A percentile compares a stretch with the other conserved stretches of the same genome.
phyloP scores from a whole-genome alignment of 306 rosid species.

The Vigna angularis region DNA sequence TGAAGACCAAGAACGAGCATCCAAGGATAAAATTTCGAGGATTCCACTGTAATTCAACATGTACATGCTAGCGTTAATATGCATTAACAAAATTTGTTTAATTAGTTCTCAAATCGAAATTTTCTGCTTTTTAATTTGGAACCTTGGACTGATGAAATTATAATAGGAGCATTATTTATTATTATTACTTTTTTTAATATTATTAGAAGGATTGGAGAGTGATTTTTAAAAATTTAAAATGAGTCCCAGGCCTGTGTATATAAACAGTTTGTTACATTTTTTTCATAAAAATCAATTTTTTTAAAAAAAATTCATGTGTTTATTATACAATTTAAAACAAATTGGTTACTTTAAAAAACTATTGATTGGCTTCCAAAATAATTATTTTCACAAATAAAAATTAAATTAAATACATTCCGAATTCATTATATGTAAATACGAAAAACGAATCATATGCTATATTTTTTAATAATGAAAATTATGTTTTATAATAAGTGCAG shows the following conservation, averaged over 20 bases:
- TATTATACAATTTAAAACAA: too few relatives aligned
- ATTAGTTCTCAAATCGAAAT: background rate
- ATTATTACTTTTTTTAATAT: too few relatives aligned
- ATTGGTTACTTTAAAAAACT: background rate
- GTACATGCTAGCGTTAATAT: slow-evolving; percentile 1
- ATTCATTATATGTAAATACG: background rate
- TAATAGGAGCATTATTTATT: background rate
- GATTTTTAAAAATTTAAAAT: background rate
- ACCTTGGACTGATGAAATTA: background rate
- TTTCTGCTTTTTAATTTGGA: background rate
- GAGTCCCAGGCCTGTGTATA: too few relatives aligned
- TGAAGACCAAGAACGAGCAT: slow-evolving; percentile 70
- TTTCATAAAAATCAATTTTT: too few relatives aligned
- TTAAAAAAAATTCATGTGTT: too few relatives aligned
- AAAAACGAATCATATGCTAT: background rate
- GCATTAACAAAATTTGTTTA: background rate
- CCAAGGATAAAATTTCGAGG: slow-evolving; percentile 74
- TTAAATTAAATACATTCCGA: background rate
- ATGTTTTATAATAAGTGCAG: background rate
- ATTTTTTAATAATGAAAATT: background rate
- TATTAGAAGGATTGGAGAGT: background rate
- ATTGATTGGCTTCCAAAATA: too few relatives aligned
- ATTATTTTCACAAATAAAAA: background rate
- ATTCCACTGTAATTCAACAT: slow-evolving; percentile 66
- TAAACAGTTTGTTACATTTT: too few relatives aligned